Conservation (phyloP, 2,329 filamentous ascomycete genomes). For the Colletotrichum camelliae region DNA sequence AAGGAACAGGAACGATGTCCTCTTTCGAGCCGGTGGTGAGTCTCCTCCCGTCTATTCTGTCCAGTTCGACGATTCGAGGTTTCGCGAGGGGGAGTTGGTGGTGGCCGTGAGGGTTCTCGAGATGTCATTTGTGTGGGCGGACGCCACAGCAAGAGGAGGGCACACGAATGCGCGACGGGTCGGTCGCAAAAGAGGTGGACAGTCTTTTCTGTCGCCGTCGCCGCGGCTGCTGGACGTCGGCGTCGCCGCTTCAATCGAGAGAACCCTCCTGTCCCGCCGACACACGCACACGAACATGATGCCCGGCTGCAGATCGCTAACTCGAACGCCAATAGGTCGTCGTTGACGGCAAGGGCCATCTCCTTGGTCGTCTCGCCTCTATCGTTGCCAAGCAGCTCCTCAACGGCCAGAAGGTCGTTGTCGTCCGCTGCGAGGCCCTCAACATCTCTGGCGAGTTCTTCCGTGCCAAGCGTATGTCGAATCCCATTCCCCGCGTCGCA, state of each 20-base stretch:
- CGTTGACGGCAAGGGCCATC: conserved; percentile 99
- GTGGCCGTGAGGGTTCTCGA: neutral
- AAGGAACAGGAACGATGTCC: conserved; percentile 63
- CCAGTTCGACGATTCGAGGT: neutral
- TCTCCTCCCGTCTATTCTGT: conserved; percentile 30
- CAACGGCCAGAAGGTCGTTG: conserved; percentile 98
- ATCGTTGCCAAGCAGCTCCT: conserved; percentile 99
- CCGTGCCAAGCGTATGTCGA: conserved; percentile 97
- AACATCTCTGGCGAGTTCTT: conserved; percentile 99
- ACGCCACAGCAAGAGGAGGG: neutral
- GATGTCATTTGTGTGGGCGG: neutral
- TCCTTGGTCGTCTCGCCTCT: conserved; percentile 97
- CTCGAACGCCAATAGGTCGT: conserved; percentile 71
- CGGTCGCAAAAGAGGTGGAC: neutral
- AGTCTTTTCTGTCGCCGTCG: neutral
- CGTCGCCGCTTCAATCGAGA: neutral
- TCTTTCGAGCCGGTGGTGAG: conserved; percentile 75
- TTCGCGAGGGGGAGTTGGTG: neutral
- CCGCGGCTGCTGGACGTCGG: neutral
- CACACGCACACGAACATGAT: neutral
- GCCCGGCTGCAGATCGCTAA: conserved; percentile 19
- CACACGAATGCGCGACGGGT: neutral
- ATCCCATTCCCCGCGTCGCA: conserved; percentile 10
- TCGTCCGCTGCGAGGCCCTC: conserved; percentile 97
- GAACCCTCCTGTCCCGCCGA: neutral